A percentile compares a stretch with the other conserved stretches of the same genome.
These are phyloP conservation scores for Leishmania gerbilli DNA, from an alignment of 208 protist species.

Conservation along the genomic window DNA sequence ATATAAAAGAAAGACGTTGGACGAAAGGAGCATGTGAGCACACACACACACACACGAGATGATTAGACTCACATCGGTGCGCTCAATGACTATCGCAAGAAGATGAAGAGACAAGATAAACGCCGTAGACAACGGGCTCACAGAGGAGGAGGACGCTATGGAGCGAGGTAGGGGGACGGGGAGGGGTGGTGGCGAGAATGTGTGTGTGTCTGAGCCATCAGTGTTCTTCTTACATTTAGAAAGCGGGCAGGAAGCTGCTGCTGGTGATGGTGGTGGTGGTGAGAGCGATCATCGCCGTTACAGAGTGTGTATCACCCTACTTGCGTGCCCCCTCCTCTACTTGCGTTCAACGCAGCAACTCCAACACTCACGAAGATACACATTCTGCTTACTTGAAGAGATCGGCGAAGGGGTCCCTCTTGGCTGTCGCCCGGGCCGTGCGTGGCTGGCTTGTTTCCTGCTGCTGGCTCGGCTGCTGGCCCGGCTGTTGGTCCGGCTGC, in stretches of 20 bases:
- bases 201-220: background rate
- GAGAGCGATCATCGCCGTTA: background rate
- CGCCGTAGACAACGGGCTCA: background rate
- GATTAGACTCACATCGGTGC: background rate
- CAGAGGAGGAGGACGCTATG: background rate
- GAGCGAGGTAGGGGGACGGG: background rate
- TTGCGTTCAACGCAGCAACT: background rate
- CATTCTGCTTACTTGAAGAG: constrained; percentile 49
- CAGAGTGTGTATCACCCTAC: background rate
- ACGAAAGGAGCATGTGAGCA: background rate
- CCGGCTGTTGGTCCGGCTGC: constrained; percentile 36
- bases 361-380: background rate
- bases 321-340: background rate
- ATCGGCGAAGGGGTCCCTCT: constrained; percentile 75
- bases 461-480: constrained; percentile 28
- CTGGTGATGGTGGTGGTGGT: background rate
- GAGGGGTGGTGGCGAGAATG: background rate
- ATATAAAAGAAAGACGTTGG: background rate
- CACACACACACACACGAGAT: background rate
- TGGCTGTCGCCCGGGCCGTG: constrained; percentile 4
- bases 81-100: background rate
- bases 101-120: background rate
- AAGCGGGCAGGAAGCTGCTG: background rate
- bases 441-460: constrained; percentile 9
- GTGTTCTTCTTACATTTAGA: background rate